Conservation (phyloP, 1,139 yeast species). For the Yamadazyma pseudoaaseri region DNA sequence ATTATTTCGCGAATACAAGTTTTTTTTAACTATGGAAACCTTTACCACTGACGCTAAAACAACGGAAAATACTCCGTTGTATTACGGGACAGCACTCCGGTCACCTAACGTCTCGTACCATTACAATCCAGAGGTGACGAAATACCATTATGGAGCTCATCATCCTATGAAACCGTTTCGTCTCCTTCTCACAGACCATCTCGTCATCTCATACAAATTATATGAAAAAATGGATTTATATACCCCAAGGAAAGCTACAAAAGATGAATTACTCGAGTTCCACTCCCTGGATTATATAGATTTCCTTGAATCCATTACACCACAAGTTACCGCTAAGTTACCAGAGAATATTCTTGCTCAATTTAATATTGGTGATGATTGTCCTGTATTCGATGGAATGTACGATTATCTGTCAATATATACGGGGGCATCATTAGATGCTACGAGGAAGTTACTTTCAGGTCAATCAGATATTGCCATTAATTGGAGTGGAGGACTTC, state of each 20-base stretch:
- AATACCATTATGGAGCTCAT: conserved; percentile 84
- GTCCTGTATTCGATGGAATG: conserved; percentile 95
- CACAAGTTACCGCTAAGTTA: conserved; percentile 67
- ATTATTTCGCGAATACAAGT: background rate
- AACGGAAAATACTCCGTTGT: conserved; percentile 55
- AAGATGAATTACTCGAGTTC: conserved; percentile 72
- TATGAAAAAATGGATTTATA: conserved; percentile 90
- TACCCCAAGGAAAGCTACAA: conserved; percentile 78
- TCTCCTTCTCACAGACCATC: conserved; percentile 88
- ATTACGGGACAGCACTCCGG: conserved; percentile 42
- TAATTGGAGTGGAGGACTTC: conserved; percentile 96
- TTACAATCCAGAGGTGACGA: conserved; percentile 77
- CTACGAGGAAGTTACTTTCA: conserved; percentile 87
- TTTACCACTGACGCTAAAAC: conserved; percentile 59
- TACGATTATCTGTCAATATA: conserved; percentile 92
- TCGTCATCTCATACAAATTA: conserved; percentile 79
- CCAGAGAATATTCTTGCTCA: conserved; percentile 58
- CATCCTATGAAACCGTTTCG: conserved; percentile 99
- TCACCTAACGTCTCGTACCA: conserved; percentile 72
- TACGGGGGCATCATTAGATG: conserved; percentile 98
- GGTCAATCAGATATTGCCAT: conserved; percentile 96
- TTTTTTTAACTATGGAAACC: conserved; percentile 15
- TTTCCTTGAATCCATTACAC: conserved; percentile 77
- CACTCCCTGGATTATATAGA: conserved; percentile 88
- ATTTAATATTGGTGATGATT: conserved; percentile 95